Percentiles rank a stretch among this genome's conserved stretches.
Conservation (phyloP, 148 eudicot genomes). For the Rhododendron henanense region DNA sequence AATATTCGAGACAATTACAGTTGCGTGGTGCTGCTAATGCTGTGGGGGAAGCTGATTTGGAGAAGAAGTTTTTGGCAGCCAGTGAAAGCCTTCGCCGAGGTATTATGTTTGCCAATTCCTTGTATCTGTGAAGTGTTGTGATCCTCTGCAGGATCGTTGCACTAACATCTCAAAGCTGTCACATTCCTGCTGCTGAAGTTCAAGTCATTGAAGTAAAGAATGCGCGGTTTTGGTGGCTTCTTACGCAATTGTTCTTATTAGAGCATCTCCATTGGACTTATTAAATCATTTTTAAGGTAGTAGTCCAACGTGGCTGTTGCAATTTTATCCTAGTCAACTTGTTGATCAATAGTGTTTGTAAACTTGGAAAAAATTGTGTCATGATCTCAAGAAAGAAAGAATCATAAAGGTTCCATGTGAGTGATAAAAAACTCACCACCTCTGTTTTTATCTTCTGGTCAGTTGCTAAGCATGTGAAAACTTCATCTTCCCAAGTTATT, state of each 20-base stretch:
- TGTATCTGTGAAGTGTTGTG: constrained; percentile 47
- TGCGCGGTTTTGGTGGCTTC: neutral
- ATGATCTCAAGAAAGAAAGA: neutral
- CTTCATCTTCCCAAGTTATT: neutral
- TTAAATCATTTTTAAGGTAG: neutral
- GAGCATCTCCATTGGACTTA: neutral
- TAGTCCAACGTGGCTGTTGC: neutral
- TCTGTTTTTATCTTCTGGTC: neutral
- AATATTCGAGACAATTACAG: constrained; percentile 29
- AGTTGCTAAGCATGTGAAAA: neutral
- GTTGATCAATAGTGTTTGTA: neutral
- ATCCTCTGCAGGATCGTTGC: constrained; percentile 1
- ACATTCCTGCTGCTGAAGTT: neutral
- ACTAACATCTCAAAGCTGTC: neutral
- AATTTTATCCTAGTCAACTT: neutral
- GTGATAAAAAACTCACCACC: neutral
- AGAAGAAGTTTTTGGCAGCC: constrained; percentile 73
- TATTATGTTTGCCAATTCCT: constrained; percentile 95
- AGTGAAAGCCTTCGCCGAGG: constrained; percentile 95
- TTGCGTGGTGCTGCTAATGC: constrained; percentile 87
- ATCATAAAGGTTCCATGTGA: neutral
- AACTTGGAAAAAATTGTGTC: neutral
- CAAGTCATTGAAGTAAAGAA: neutral
- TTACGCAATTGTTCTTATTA: neutral
- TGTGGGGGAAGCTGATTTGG: constrained; percentile 82